Percentiles rank a stretch among this genome's conserved stretches.
phyloP scores from a whole-genome alignment of 305 asterid genomes.

The Fraxinus paxiana region DNA sequence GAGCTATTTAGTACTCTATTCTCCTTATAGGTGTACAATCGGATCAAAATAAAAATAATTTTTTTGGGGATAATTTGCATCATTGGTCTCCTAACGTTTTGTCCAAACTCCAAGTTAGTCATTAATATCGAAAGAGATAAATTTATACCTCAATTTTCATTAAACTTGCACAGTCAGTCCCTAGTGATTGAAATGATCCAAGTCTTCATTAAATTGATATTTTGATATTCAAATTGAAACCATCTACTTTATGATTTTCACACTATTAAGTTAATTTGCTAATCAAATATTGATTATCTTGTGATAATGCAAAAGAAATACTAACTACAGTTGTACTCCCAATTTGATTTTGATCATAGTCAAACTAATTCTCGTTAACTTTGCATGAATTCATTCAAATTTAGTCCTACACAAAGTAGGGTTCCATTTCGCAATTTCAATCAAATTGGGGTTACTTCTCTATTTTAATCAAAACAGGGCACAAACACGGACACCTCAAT shows the following conservation, averaged over 20 bases:
- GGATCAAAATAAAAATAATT: neutral
- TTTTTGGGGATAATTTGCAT: neutral
- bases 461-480: neutral
- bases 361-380: neutral
- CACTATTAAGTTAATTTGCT: neutral
- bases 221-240: neutral
- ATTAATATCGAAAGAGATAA: neutral
- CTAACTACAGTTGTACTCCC: neutral
- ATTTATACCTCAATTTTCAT: neutral
- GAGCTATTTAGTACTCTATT: neutral
- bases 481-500: neutral
- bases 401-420: neutral
- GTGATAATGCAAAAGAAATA: neutral
- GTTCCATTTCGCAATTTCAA: neutral
- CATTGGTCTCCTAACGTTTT: neutral
- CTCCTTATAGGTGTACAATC: neutral
- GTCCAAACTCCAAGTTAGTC: neutral
- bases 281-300: neutral
- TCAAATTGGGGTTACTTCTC: neutral
- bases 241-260: neutral
- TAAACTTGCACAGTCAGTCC: neutral
- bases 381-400: neutral
- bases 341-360: neutral
- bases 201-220: neutral
- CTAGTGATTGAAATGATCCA: neutral